Percentiles rank a stretch among this genome's conserved stretches.
These are phyloP conservation scores for Cyberlindnera mississippiensis DNA, from an alignment of 805 yeast genomes.

Conservation along the genomic window DNA sequence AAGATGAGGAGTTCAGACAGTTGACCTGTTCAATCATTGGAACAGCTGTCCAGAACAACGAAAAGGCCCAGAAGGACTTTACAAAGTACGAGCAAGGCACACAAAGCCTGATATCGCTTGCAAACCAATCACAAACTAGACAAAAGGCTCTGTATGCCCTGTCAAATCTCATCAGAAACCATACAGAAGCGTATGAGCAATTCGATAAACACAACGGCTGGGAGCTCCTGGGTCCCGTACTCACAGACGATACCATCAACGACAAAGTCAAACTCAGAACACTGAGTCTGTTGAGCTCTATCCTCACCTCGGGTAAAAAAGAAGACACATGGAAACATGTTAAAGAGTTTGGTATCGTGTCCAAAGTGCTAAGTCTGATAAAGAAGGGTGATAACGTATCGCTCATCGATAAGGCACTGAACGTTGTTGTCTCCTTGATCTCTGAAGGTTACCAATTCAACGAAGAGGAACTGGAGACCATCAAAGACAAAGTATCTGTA, in stretches of 20 bases:
- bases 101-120: conserved; percentile 40
- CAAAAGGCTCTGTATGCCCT: conserved; percentile 76
- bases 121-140: conserved; percentile 29
- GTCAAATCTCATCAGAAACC: conserved; percentile 70
- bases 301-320: conserved; percentile 47
- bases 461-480: conserved; percentile 36
- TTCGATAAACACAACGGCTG: conserved; percentile 65
- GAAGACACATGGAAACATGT: conserved; percentile 39
- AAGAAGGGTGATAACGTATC: conserved; percentile 36
- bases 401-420: conserved; percentile 54
- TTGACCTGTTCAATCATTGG: conserved; percentile 75
- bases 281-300: conserved; percentile 55
- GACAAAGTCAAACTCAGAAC: conserved; percentile 49
- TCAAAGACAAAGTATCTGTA: conserved; percentile 35
- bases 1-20: conserved; percentile 43
- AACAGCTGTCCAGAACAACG: conserved; percentile 91
- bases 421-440: conserved; percentile 44
- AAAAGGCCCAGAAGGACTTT: conserved; percentile 65
- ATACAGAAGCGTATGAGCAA: conserved; percentile 45
- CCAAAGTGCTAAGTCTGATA: conserved; percentile 27
- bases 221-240: conserved; percentile 39
- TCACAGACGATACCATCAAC: conserved; percentile 17
- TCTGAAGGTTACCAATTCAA: conserved; percentile 43
- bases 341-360: conserved; percentile 25
- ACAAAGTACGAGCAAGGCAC: conserved; percentile 47